These are phyloP conservation scores for Tulasnella sp. DNA, from an alignment of 768 basidiomycete genomes.

Conservation along the genomic window DNA sequence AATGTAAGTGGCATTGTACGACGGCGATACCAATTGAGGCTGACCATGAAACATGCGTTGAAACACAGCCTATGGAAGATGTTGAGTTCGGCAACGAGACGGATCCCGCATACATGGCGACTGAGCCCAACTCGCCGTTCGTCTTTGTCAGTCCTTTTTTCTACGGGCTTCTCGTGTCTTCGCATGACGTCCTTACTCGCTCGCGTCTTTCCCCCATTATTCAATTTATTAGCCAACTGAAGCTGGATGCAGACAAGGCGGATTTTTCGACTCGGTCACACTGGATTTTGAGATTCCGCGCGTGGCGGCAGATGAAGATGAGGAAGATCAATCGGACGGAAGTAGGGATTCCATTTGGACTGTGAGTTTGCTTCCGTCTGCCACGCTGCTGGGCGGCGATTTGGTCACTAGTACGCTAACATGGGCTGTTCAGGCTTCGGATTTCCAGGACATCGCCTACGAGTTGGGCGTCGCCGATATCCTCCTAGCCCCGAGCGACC, in stretches of 20 bases:
- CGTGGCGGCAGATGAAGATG: background rate
- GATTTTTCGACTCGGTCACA: background rate
- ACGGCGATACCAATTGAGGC: background rate
- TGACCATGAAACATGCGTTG: background rate
- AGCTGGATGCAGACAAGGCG: slow-evolving; percentile 5
- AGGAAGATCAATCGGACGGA: background rate
- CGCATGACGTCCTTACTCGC: background rate
- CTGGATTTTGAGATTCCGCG: background rate
- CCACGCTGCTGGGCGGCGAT: background rate
- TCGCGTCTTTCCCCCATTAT: background rate
- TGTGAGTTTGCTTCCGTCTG: background rate
- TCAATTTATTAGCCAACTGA: background rate
- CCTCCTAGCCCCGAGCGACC: background rate
- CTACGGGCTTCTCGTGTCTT: background rate
- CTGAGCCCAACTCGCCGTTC: background rate
- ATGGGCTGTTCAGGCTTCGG: background rate
- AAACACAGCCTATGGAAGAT: background rate
- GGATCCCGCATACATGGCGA: background rate
- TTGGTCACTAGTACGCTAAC: background rate
- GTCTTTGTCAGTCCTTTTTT: background rate
- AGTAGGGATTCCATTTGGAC: background rate
- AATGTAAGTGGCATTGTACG: background rate
- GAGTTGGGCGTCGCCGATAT: background rate
- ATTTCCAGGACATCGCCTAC: background rate
- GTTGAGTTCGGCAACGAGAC: background rate